Evolutionary conservation across 768 basidiomycete genomes (phyloP).

Genomic region (Leccinum boreale): DNA sequence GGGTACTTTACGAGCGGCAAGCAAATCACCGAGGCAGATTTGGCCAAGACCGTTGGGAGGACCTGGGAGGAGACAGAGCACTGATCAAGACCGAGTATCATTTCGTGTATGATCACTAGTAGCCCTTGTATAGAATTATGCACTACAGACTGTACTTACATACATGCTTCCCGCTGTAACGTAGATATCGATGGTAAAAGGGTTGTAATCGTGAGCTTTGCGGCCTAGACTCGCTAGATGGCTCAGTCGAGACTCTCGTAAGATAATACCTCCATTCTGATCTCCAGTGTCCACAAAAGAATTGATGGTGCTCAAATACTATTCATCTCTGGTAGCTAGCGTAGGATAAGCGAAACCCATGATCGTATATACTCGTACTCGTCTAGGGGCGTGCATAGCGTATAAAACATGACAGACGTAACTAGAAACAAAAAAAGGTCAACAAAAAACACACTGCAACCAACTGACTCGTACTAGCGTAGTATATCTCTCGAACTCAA

Average conservation of each 20-base stretch:
- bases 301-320: neutral
- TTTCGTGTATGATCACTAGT: neutral
- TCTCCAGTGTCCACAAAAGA: no score
- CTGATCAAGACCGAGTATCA: slow-evolving; percentile 30
- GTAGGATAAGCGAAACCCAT: neutral
- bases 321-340: neutral
- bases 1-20: slow-evolving; percentile 89
- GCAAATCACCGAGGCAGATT: slow-evolving; percentile 71
- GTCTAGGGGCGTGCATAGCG: neutral
- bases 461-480: neutral
- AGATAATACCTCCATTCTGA: no score
- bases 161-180: neutral
- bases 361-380: neutral
- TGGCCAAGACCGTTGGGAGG: slow-evolving; percentile 82
- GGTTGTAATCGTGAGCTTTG: neutral
- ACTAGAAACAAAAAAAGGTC: neutral
- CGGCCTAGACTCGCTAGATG: neutral
- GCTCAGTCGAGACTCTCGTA: neutral
- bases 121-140: neutral
- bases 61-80: slow-evolving; percentile 92
- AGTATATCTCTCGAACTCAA: neutral
- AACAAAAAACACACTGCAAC: neutral
- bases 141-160: neutral
- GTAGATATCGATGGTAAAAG: slow-evolving; percentile 1
- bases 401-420: neutral